phyloP scores from a whole-genome alignment of 73 alveolate species.

The Tetrahymena thermophila region DNA sequence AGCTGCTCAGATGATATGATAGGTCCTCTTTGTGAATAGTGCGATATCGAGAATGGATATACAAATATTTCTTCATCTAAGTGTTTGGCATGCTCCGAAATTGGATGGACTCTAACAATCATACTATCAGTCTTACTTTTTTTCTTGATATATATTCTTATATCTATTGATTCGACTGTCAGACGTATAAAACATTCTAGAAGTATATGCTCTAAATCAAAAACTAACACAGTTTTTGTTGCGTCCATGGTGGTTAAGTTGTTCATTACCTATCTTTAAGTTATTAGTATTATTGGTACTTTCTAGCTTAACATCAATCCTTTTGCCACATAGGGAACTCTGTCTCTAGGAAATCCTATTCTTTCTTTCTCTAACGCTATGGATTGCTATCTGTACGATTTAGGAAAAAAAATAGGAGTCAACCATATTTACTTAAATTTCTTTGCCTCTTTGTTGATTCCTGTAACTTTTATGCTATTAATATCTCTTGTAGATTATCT shows the following conservation, averaged over 20 bases:
- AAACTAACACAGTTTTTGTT: not conserved
- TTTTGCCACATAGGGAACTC: not conserved
- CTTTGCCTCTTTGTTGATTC: not conserved
- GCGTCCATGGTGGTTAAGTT: not conserved
- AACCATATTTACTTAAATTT: not conserved
- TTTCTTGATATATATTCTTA: not conserved
- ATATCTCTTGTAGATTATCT: not conserved
- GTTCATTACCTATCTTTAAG: not conserved
- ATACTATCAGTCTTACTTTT: not conserved
- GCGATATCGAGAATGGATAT: not conserved
- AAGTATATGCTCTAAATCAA: not conserved
- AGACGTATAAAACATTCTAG: not conserved
- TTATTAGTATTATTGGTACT: not conserved
- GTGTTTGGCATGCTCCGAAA: not conserved
- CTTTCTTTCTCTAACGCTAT: not conserved
- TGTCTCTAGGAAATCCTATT: not conserved
- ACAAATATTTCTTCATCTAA: not conserved
- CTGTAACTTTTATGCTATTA: not conserved
- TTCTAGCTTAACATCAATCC: not conserved
- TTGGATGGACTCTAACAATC: not conserved
- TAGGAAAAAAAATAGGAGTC: not conserved
- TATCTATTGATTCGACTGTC: not conserved
- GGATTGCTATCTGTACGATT: not conserved
- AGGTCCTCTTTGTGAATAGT: not conserved
- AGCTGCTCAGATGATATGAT: not conserved